Conservation (phyloP, 2,329 filamentous ascomycete genomes). For the Cercospora brassicicola region DNA sequence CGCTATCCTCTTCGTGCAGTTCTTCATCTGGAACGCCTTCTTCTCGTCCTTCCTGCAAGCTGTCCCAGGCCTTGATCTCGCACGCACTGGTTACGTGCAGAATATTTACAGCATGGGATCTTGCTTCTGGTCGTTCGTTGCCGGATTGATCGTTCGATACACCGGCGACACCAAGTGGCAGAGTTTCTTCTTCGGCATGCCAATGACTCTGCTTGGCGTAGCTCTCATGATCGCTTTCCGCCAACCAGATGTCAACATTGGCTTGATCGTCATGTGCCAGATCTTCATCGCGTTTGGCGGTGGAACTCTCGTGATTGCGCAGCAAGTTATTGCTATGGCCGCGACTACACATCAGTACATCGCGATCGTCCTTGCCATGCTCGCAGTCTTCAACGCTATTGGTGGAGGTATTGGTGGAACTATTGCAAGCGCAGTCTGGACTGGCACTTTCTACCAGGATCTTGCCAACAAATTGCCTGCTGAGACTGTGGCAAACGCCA, state of each 20-base stretch:
- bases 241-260: conserved; percentile 43
- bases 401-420: conserved; percentile 57
- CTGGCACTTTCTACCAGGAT: conserved; percentile 27
- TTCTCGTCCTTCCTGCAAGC: conserved; percentile 51
- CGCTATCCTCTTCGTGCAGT: conserved; percentile 48
- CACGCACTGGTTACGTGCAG: conserved; percentile 27
- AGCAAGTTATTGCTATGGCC: conserved; percentile 62
- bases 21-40: conserved; percentile 44
- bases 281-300: conserved; percentile 61
- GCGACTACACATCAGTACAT: conserved; percentile 40
- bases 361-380: conserved; percentile 30
- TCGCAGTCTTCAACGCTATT: conserved; percentile 28
- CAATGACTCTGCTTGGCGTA: conserved; percentile 32
- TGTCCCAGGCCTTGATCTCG: conserved; percentile 45
- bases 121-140: conserved; percentile 46
- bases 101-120: conserved; percentile 40
- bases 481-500: conserved; percentile 13
- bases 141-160: conserved; percentile 48
- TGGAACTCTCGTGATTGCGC: conserved; percentile 58
- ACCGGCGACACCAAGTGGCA: conserved; percentile 54
- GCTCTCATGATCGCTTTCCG: conserved; percentile 37
- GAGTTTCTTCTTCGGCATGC: conserved; percentile 36
- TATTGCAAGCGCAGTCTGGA: conserved; percentile 33
- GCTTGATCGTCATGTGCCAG: conserved; percentile 57
- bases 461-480: conserved; percentile 21